Evolutionary conservation across 2,329 filamentous ascomycete genomes (phyloP).

Genomic region (Pleomassaria siparia): DNA sequence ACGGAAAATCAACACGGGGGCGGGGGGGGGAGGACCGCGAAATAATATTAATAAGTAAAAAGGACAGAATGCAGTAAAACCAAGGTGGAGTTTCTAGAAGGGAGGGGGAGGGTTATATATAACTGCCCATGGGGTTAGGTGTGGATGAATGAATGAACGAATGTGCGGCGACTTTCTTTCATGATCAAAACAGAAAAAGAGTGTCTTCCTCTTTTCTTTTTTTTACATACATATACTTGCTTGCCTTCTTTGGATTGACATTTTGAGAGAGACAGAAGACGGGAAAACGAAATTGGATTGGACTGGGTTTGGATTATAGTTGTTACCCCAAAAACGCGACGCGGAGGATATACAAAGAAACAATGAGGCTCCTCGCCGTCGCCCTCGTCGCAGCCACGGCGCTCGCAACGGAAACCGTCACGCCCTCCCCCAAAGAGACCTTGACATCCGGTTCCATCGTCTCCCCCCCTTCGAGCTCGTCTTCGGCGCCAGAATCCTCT

Average conservation of each 20-base stretch:
- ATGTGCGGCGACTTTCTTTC: neutral
- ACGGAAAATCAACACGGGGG: slow-evolving; percentile 23
- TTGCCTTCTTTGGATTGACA: no score
- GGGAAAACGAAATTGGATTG: no score
- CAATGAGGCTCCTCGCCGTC: slow-evolving; percentile 21
- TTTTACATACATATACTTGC: neutral
- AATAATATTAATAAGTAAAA: slow-evolving; percentile 8
- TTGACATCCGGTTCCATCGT: slow-evolving; percentile 6
- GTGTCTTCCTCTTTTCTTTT: neutral
- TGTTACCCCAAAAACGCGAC: no score
- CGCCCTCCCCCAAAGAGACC: slow-evolving; percentile 3
- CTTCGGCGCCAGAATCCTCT: slow-evolving; percentile 13
- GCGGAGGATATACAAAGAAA: no score
- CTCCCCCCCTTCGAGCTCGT: slow-evolving; percentile 12
- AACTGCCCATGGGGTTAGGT: slow-evolving; percentile 10
- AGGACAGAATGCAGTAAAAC: slow-evolving; percentile 11
- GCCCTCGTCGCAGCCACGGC: slow-evolving; percentile 22
- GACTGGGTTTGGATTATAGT: no score
- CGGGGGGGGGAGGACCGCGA: no score
- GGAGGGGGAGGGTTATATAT: no score
- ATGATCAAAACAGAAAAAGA: neutral
- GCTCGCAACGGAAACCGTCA: slow-evolving; percentile 15
- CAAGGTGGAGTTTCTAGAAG: slow-evolving; percentile 9
- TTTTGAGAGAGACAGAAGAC: no score
- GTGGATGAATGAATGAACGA: neutral